Base-by-base conservation (phyloP, 495 filamentous ascomycete species). In the Xylaria longipes region DNA sequence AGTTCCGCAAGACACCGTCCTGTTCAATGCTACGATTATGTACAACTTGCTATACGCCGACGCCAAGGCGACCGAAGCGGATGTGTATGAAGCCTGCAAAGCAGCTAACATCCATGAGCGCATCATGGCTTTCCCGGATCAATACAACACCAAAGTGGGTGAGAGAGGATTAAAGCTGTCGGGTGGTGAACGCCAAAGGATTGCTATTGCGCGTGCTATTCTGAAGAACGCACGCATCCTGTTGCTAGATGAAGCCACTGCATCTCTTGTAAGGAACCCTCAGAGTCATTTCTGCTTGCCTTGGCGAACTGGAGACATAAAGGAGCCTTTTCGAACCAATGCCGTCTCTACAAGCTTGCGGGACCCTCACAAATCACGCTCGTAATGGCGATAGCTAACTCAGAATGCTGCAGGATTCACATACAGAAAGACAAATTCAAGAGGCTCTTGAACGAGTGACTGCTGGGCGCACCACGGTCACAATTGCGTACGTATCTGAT, bases 21-120 rank as follows among this genome's bases (percentile, higher is more conserved):
- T 96, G 41, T 96, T 96, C 86, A 95, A 96, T 73, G 93, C 95
- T 79, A 90, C 90, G 0, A 76, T 96, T 65, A 95, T 95, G 93
- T 80, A 95, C 81, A 96, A 96, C 75, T 79, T 96, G 64, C 93
- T 90, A 80, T 96, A 96, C 77, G 93, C 93, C 39, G 92, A 93
- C 74, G 90, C 89, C 41, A 73, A 84, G 46, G 92, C 89, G 25
- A 89, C 91, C 2, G 90, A 96, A 71, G 92, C 93, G 77, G 87
- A 94, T 57, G 91, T 96, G 4, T 91, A 86, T 73, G 88, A 87
- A 43, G 93, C 93, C 9, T 95, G 93, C 78, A 85, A 89, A 41
- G 92, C 92, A 1, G 93, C 93, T 25, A 91, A 89, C 73, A 96
- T 96, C 71, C 93, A 96, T 74, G 93, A 96, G 61, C 94, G 93